These are phyloP conservation scores for Kwoniella dejecticola DNA, from an alignment of 768 basidiomycete genomes.

Conservation along the genomic window DNA sequence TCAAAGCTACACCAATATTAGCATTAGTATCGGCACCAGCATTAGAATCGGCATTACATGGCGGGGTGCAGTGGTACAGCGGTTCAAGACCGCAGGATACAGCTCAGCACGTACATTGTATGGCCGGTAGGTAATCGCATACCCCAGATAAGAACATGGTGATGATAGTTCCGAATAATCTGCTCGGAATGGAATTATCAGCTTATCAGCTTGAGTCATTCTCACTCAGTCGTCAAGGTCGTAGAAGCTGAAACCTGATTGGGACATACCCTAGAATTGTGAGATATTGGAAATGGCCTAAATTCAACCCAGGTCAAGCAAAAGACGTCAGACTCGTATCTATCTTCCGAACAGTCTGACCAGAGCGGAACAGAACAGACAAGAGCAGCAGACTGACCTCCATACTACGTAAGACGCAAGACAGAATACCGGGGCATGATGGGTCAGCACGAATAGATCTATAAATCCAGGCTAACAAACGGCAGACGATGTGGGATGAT, in stretches of 20 bases:
- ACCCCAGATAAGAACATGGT: slow-evolving; percentile 58
- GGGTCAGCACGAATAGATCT: too few species aligned
- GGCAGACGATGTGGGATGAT: too few species aligned
- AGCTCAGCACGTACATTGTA: slow-evolving; percentile 56
- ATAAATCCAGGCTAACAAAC: too few species aligned
- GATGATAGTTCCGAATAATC: slow-evolving; percentile 57
- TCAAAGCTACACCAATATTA: slow-evolving; percentile 55
- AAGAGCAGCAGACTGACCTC: slow-evolving; percentile 32
- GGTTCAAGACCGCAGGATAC: too few species aligned
- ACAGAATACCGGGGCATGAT: not conserved
- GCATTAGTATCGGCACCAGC: not conserved
- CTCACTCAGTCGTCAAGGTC: too few species aligned
- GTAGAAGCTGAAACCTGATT: too few species aligned
- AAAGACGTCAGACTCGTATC: not conserved
- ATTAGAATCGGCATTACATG: too few species aligned
- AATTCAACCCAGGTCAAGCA: not conserved
- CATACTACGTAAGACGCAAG: slow-evolving; percentile 34
- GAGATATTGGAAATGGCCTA: slow-evolving; percentile 69
- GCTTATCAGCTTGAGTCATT: too few species aligned
- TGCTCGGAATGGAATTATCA: slow-evolving; percentile 20
- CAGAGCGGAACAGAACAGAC: not conserved
- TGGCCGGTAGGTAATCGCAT: slow-evolving; percentile 58
- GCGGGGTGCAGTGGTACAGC: too few species aligned
- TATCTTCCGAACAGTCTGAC: too few species aligned
- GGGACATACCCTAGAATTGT: slow-evolving; percentile 72